Evolutionary conservation across 2,329 filamentous ascomycete genomes (phyloP), one percentile per base, ranked within the genome.

Genomic region (Aurifilum marmelostoma): DNA sequence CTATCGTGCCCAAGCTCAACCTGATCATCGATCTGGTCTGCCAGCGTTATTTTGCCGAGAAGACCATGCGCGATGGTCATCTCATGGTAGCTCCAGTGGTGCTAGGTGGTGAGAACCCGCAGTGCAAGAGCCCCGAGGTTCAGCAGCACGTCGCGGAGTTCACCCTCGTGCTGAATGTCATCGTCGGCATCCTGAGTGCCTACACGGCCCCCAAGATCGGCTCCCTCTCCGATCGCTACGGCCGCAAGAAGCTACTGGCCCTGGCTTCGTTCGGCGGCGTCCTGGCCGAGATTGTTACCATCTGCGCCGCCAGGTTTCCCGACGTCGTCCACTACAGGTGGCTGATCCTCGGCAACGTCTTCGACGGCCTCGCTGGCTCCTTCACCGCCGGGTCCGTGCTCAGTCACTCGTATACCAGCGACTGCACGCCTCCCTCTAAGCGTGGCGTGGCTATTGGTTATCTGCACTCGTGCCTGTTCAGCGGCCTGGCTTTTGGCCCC

Each of bases 391-490:
- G 91, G 37, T 91, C 91, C 60, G 82, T 91, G 27, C 82, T 97
- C 69, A 90, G 89, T 29, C 91, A 97, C 77, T 93, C 95, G 0
- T 99, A 98, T 79, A 91, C 92, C 16, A 90, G 93, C 54, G 96
- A 99, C 79, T 97, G 93, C 79, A 95, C 94, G 0, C 84, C 91
- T 4, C 92, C 94, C 0, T 91, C 92, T 39, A 88, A 88, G 75
- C 89, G 96, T 27, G 92, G 91, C 70, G 91, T 97, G 9, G 88
- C 90, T 5, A 96, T 98, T 78, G 94, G 93, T 8, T 95, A 94
- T 77, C 91, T 98, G 74, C 93, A 98, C 75, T 94, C 93, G 14
- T 94, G 91, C 73, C 83, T 99, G 11, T 98, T 97, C 78, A 86
- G 87, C 1, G 96, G 96, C n/a, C 88, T 98, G 60, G 95, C 96